A percentile compares a stretch with the other conserved stretches of the same genome.
Conservation (phyloP, 768 basidiomycete genomes). For the Leccinum pellstonianum region DNA sequence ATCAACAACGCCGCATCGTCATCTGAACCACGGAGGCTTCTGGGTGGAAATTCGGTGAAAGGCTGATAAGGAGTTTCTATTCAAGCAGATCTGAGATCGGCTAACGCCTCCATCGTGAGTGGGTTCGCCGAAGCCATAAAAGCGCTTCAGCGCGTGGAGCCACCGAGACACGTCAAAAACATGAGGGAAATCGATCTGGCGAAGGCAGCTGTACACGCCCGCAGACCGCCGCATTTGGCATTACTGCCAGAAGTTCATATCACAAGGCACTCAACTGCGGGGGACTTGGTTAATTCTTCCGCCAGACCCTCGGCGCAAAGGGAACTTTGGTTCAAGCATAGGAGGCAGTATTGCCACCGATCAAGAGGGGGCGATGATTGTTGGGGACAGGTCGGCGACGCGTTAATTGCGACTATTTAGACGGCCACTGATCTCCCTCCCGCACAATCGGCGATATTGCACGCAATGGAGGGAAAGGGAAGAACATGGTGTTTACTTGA, state of each 20-base stretch:
- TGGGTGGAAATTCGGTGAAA: constrained; percentile 24
- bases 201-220: constrained; percentile 11
- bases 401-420: constrained; percentile 18
- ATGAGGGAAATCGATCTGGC: constrained; percentile 22
- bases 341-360: constrained; percentile 24
- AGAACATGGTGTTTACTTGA: constrained; percentile 8
- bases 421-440: constrained; percentile 7
- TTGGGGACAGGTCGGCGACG: constrained; percentile 30
- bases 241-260: constrained; percentile 1
- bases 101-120: constrained; percentile 14
- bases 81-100: constrained; percentile 28
- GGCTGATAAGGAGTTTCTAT: constrained; percentile 28
- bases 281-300: constrained; percentile 2
- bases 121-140: constrained; percentile 21
- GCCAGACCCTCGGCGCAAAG: constrained; percentile 11
- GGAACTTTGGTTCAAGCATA: constrained; percentile 13
- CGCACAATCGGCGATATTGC: constrained; percentile 23
- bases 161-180: constrained; percentile 27
- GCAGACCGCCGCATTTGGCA: constrained; percentile 14
- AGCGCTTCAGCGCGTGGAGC: constrained; percentile 16
- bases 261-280: background rate
- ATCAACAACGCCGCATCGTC: constrained; percentile 2
- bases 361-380: constrained; percentile 19
- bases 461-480: constrained; percentile 15
- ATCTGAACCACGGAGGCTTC: constrained; percentile 6